These are phyloP conservation scores for Lachnellula willkommii DNA, from an alignment of 2,329 filamentous ascomycete genomes.

Conservation along the genomic window DNA sequence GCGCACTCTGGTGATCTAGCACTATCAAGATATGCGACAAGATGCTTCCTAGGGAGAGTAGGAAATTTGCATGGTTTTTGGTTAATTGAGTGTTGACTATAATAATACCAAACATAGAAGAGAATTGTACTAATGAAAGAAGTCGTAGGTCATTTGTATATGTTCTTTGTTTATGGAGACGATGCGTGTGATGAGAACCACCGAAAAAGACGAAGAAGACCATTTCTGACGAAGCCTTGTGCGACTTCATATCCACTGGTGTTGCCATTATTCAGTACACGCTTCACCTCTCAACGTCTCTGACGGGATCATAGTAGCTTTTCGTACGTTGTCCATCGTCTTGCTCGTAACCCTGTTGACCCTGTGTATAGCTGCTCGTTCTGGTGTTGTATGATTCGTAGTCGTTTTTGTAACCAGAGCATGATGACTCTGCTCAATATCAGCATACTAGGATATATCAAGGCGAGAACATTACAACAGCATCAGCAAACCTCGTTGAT, in stretches of 20 bases:
- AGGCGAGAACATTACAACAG: neutral
- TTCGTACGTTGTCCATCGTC: neutral
- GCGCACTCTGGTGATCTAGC: too few species aligned
- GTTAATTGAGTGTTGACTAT: too few species aligned
- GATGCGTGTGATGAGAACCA: too few species aligned
- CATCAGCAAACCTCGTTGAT: neutral
- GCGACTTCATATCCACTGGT: neutral
- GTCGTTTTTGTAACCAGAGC: neutral
- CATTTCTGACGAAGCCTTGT: too few species aligned
- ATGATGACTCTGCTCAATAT: neutral
- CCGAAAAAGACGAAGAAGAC: too few species aligned
- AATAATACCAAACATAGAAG: too few species aligned
- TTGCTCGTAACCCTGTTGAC: neutral
- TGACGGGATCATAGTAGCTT: constrained; percentile 7
- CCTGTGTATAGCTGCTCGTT: neutral
- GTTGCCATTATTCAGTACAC: neutral
- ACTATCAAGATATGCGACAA: too few species aligned
- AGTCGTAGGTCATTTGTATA: too few species aligned
- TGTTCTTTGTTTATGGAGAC: too few species aligned
- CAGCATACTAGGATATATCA: neutral
- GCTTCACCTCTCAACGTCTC: neutral
- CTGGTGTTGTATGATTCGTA: neutral
- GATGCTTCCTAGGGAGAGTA: too few species aligned
- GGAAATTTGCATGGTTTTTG: too few species aligned
- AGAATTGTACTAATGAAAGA: too few species aligned